Evolutionary conservation across 129 eudicot species (phyloP).

Genomic region (Calendula officinalis): DNA sequence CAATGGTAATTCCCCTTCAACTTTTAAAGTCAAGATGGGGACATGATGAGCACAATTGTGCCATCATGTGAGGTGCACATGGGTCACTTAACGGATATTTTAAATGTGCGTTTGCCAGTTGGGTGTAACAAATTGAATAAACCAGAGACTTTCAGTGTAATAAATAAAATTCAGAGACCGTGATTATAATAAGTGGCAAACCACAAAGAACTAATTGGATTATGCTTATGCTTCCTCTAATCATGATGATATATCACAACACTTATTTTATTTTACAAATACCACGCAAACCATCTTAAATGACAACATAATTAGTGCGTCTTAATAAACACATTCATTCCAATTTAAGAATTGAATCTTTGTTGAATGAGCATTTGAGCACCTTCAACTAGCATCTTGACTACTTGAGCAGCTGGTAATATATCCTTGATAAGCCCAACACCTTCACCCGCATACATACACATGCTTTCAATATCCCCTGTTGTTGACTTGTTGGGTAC

Average conservation of each 20-base stretch:
- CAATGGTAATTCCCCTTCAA: no score
- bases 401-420: constrained; percentile 77
- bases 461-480: constrained; percentile 95
- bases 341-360: constrained; percentile 20
- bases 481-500: constrained; percentile 72
- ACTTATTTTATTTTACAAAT: background rate
- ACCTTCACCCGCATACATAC: constrained; percentile 86
- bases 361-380: constrained; percentile 61
- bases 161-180: no score
- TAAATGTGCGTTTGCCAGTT: no score
- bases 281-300: background rate
- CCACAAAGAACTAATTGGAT: no score
- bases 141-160: no score
- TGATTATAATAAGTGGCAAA: no score
- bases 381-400: constrained; percentile 58
- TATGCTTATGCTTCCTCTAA: no score
- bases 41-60: no score
- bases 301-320: background rate
- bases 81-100: no score
- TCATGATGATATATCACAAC: background rate
- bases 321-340: background rate
- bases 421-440: constrained; percentile 80
- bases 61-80: no score
- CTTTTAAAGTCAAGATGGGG: no score
- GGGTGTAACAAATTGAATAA: no score